A percentile compares a stretch with the other conserved stretches of the same genome.
Evolutionary conservation across 2,329 filamentous ascomycete species (phyloP).

Genomic region (Tolypocladium paradoxum): DNA sequence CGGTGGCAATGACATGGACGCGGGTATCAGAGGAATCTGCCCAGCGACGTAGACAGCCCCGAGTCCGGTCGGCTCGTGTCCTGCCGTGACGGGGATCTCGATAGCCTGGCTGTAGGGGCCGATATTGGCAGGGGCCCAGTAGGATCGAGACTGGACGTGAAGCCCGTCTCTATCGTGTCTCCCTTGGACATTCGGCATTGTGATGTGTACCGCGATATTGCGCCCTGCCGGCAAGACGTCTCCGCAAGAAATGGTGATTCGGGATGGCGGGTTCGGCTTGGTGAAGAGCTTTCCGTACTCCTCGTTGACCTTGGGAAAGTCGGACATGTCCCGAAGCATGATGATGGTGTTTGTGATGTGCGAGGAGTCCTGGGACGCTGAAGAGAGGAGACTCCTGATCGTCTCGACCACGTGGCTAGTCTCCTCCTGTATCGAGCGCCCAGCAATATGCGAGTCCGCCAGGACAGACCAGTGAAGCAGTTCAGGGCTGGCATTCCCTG

Average conservation of each 20-base stretch:
- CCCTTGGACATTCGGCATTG: constrained; percentile 21
- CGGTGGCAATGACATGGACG: constrained; percentile 56
- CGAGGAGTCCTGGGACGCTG: constrained; percentile 15
- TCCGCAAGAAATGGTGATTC: constrained; percentile 75
- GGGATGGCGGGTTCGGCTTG: constrained; percentile 69
- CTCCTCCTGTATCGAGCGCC: constrained; percentile 32
- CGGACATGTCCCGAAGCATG: constrained; percentile 66
- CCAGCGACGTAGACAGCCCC: constrained; percentile 61
- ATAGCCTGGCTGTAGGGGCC: constrained; percentile 93
- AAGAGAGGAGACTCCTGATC: constrained; percentile 29
- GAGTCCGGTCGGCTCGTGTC: constrained; percentile 9
- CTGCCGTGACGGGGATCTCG: constrained; percentile 27
- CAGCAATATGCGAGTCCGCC: constrained; percentile 11
- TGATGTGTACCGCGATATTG: constrained; percentile 50
- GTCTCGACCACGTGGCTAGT: constrained; percentile 35
- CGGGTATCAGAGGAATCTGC: constrained; percentile 80
- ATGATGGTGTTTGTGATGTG: constrained; percentile 49
- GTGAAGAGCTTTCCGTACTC: constrained; percentile 67
- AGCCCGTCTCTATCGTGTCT: constrained; percentile 45
- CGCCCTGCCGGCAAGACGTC: constrained; percentile 47
- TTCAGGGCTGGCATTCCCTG: constrained; percentile 8
- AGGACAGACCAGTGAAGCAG: constrained; percentile 28
- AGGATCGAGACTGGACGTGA: constrained; percentile 86
- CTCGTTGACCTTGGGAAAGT: constrained; percentile 66
- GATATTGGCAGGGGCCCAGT: constrained; percentile 97